Conservation (phyloP, 2,329 filamentous ascomycete genomes). For the Botrytis porri region DNA sequence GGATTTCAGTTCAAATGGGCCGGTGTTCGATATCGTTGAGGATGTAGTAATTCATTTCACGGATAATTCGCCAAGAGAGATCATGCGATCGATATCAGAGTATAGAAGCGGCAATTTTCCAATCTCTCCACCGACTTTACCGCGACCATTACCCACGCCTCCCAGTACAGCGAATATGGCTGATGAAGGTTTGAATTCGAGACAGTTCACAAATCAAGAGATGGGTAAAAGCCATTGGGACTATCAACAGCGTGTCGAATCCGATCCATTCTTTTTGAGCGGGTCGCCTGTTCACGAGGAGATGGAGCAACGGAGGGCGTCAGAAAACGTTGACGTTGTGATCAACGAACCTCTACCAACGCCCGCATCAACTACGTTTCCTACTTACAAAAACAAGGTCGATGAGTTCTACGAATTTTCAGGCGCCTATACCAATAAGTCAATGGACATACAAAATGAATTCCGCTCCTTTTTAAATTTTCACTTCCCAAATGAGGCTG, state of each 20-base stretch:
- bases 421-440: constrained; percentile 31
- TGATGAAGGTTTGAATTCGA: not conserved
- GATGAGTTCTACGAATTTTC: constrained; percentile 30
- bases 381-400: not conserved
- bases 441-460: constrained; percentile 55
- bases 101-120: constrained; percentile 45
- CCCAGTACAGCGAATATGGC: constrained; percentile 4
- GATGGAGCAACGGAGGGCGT: not conserved
- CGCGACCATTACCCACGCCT: constrained; percentile 13
- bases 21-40: constrained; percentile 53
- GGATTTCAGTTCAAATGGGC: constrained; percentile 31
- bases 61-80: constrained; percentile 46
- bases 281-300: constrained; percentile 16
- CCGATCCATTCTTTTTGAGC: constrained; percentile 22
- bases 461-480: constrained; percentile 51
- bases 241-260: constrained; percentile 19
- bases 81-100: constrained; percentile 41
- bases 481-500: constrained; percentile 49
- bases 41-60: constrained; percentile 56
- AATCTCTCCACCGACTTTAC: constrained; percentile 18
- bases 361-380: not conserved
- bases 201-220: not conserved
- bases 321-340: not conserved
- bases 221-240: not conserved
- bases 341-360: constrained; percentile 17